phyloP scores from a whole-genome alignment of 2,329 filamentous ascomycete species.

The Zalaria sp. region DNA sequence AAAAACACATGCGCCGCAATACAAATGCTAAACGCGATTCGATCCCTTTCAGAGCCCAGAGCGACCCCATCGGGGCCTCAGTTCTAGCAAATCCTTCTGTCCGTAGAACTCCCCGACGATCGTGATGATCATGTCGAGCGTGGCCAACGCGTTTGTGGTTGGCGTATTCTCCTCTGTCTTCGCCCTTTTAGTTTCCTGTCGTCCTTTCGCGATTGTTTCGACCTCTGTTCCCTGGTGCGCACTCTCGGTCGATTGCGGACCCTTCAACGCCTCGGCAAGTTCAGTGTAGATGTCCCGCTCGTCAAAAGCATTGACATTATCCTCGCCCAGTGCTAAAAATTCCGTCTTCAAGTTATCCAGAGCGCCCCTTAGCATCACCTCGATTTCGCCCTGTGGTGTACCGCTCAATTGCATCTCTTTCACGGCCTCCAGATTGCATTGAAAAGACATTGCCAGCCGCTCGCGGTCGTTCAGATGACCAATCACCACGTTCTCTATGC shows the following conservation, averaged over 20 bases:
- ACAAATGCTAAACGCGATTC: background rate
- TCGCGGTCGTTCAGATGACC: no score
- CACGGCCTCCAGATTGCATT: no score
- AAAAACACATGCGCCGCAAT: background rate
- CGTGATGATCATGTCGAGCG: slow-evolving; percentile 83
- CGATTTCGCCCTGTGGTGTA: slow-evolving; percentile 13
- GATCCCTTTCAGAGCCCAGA: no score
- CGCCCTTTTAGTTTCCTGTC: slow-evolving; percentile 2
- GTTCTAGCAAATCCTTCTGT: slow-evolving; percentile 63
- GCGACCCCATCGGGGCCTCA: background rate
- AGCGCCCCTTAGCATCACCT: slow-evolving; percentile 2
- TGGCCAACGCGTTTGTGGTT: slow-evolving; percentile 38
- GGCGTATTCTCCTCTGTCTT: slow-evolving; percentile 7
- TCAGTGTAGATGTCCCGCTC: background rate
- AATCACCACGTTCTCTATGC: no score
- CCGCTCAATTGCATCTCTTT: no score
- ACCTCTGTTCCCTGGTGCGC: background rate
- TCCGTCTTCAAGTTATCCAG: background rate
- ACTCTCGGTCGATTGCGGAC: background rate
- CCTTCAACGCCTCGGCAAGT: background rate
- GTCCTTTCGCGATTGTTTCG: background rate
- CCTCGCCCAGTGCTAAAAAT: background rate
- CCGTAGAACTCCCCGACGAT: slow-evolving; percentile 81
- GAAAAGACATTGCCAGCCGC: no score
- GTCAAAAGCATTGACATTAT: background rate